phyloP scores from a whole-genome alignment of 2,329 filamentous ascomycete genomes.

The Neopestalotiopsis sp. region DNA sequence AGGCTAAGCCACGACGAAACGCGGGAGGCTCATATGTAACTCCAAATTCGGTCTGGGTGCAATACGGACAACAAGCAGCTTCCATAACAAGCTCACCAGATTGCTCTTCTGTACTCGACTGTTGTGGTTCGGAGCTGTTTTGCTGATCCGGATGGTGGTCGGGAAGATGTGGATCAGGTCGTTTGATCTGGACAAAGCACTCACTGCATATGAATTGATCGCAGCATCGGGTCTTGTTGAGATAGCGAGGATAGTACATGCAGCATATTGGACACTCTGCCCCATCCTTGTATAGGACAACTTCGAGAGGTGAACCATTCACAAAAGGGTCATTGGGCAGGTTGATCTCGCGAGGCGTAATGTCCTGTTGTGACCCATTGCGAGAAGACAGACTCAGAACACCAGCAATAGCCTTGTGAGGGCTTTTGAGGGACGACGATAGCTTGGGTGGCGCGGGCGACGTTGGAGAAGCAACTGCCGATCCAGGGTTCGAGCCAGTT shows the following conservation, averaged over 20 bases:
- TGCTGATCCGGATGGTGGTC: constrained; percentile 65
- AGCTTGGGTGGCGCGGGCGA: constrained; percentile 53
- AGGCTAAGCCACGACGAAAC: constrained; percentile 83
- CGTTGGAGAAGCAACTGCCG: constrained; percentile 62
- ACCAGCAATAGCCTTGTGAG: constrained; percentile 88
- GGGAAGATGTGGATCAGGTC: constrained; percentile 77
- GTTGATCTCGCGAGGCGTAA: constrained; percentile 77
- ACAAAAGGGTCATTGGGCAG: constrained; percentile 85
- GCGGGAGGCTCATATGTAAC: constrained; percentile 92
- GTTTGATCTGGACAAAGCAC: constrained; percentile 96
- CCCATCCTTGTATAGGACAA: constrained; percentile 90
- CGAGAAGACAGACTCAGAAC: constrained; percentile 76
- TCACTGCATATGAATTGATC: constrained; percentile 97
- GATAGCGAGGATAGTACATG: constrained; percentile 89
- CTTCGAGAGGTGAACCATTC: constrained; percentile 93
- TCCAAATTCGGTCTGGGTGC: constrained; percentile 91
- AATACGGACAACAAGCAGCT: constrained; percentile 91
- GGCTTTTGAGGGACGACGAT: constrained; percentile 73
- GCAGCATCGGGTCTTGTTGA: constrained; percentile 94
- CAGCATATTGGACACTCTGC: constrained; percentile 96
- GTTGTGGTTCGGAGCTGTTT: constrained; percentile 27
- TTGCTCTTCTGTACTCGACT: constrained; percentile 51
- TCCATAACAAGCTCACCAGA: constrained; percentile 82
- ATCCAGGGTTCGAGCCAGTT: constrained; percentile 64
- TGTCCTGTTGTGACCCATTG: constrained; percentile 73